These are phyloP conservation scores for Incumbomyces lentus DNA, from an alignment of 2,329 filamentous ascomycete species.

Conservation along the genomic window DNA sequence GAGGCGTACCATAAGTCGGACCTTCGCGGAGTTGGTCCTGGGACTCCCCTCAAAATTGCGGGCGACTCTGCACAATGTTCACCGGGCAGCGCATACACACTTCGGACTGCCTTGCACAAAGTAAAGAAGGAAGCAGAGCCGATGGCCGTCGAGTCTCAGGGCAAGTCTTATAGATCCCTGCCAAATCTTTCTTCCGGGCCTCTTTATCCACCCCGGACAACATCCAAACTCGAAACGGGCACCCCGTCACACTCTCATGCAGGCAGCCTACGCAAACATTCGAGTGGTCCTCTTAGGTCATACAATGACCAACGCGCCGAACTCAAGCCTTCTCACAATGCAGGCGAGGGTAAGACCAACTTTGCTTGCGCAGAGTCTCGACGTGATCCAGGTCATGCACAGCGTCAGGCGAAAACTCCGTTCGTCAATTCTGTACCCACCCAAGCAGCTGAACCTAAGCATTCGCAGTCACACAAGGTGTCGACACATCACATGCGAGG, in stretches of 20 bases:
- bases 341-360: not conserved
- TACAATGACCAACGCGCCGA: constrained; percentile 1
- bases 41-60: not conserved
- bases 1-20: not conserved
- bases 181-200: not conserved
- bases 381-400: not conserved
- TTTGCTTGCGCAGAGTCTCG: no score
- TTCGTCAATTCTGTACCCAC: not conserved
- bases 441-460: not conserved
- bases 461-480: not conserved
- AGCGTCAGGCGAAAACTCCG: not conserved
- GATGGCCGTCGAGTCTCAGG: not conserved
- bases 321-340: not conserved
- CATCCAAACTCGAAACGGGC: not conserved
- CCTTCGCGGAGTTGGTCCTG: not conserved
- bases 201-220: constrained; percentile 1
- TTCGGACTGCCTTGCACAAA: not conserved
- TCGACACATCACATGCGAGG: not conserved
- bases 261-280: not conserved
- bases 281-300: not conserved
- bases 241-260: not conserved
- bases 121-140: not conserved
- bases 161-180: not conserved
- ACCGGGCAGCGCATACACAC: constrained; percentile 2
- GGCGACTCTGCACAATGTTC: not conserved